phyloP scores from a whole-genome alignment of 805 yeast genomes.

The Candida sphagnicola region DNA sequence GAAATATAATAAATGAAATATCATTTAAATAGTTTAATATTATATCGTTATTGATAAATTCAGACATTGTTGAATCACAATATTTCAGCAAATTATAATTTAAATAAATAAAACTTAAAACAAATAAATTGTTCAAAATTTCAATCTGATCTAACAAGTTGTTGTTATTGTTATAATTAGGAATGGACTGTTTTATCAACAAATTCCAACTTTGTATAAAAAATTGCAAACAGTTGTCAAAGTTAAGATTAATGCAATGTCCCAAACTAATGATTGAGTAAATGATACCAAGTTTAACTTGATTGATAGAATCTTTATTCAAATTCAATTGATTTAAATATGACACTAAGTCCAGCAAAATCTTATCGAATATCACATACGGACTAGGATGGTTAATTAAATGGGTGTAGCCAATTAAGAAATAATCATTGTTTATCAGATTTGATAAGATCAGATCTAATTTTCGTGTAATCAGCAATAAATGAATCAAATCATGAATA shows the following conservation, averaged over 20 bases:
- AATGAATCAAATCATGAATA: slow-evolving; percentile 20
- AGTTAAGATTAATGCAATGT: slow-evolving; percentile 20
- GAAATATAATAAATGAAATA: slow-evolving; percentile 38
- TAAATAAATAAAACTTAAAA: slow-evolving; percentile 41
- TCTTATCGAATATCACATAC: slow-evolving; percentile 15
- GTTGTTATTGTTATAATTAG: slow-evolving; percentile 25
- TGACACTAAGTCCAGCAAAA: slow-evolving; percentile 17
- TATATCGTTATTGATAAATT: slow-evolving; percentile 41
- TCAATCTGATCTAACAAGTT: slow-evolving; percentile 27
- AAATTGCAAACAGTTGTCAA: slow-evolving; percentile 29
- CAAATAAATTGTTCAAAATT: slow-evolving; percentile 43
- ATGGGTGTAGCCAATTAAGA: slow-evolving; percentile 29
- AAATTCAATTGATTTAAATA: slow-evolving; percentile 14
- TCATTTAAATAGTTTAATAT: slow-evolving; percentile 49
- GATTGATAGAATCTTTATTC: slow-evolving; percentile 11
- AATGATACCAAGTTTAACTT: slow-evolving; percentile 36
- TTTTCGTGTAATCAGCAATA: slow-evolving; percentile 25
- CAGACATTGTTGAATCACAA: neutral
- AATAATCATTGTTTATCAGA: slow-evolving; percentile 20
- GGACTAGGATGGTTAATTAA: slow-evolving; percentile 11
- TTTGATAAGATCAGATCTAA: slow-evolving; percentile 14
- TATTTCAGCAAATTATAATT: slow-evolving; percentile 24
- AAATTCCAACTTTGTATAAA: slow-evolving; percentile 45
- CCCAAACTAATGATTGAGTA: slow-evolving; percentile 47
- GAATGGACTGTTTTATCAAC: slow-evolving; percentile 30